Evolutionary conservation across 805 yeast species (phyloP), one percentile per base, ranked within the genome.

Genomic region (Candida michaelii): DNA sequence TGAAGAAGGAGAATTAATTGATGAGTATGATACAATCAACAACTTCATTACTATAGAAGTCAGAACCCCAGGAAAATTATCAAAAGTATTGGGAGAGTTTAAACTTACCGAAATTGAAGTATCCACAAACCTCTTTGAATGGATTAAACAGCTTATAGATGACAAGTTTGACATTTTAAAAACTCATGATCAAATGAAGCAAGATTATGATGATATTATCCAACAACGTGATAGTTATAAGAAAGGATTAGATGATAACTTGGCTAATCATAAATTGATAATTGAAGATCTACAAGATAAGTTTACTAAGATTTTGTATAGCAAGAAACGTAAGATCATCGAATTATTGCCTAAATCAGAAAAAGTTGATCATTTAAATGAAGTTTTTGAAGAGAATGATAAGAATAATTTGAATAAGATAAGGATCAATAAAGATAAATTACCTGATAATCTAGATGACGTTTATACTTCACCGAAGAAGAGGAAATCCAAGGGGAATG

Each of bases 241-340:
- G 15, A 24, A 31, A 19, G 40, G 34, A 21, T 14, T 43, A 11
- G 43, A 34, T 18, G 40, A 34, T 10, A 34, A 30, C 11, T 6
- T 25, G 2, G 30, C 27, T 10, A 39, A 43, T 24, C 36, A 44
- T 16, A 27, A 30, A 27, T 30, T 30, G 29, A 53, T 60, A 4
- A 44, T 59, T 9, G 45, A 53, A 8, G 64, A 62, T 43, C 34
- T 62, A 12, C 59, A 62, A 40, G 39, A 36, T 9, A 59, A 60
- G 44, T 63, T 63, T 37, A 55, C 56, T 25, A 53, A 50, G 32
- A 45, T 62, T 10, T 51, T 65, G 17, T 57, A 60, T 45, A 40
- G 59, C 10, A 65, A 65, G 43, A 65, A 65, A 43, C 56, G 53
- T 30, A 56, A 46, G 43, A 65, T 63, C 13, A 50, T 62, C 55